Conservation (phyloP, 2,329 filamentous ascomycete genomes). For the Aspergillus alliaceus region DNA sequence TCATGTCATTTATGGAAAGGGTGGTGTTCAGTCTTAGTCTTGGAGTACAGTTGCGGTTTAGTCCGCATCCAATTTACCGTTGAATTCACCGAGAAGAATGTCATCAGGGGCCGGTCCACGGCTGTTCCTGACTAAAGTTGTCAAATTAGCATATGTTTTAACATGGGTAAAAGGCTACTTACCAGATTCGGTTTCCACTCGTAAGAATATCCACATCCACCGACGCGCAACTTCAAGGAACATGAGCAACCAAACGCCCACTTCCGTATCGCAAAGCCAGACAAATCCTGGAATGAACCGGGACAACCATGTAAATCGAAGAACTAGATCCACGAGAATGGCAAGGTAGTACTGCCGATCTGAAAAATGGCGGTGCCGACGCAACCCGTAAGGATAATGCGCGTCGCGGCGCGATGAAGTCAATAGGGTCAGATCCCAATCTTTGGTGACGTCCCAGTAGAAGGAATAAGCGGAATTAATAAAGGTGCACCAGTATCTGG, state of each 20-base stretch:
- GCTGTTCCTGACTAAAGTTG: constrained; percentile 51
- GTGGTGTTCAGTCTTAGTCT: not conserved
- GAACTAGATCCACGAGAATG: constrained; percentile 72
- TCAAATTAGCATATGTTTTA: constrained; percentile 6
- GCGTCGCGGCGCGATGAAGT: constrained; percentile 59
- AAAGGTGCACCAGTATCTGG: constrained; percentile 70
- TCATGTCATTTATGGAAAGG: constrained; percentile 16
- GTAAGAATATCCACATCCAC: constrained; percentile 97
- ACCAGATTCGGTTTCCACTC: constrained; percentile 91
- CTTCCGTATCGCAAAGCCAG: constrained; percentile 82
- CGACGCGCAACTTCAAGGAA: constrained; percentile 81
- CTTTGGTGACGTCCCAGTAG: constrained; percentile 95
- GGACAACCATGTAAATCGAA: constrained; percentile 88
- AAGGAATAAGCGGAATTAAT: constrained; percentile 93
- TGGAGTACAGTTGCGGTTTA: constrained; percentile 20
- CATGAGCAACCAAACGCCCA: constrained; percentile 84
- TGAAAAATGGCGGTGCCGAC: constrained; percentile 71
- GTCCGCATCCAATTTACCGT: constrained; percentile 65
- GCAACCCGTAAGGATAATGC: constrained; percentile 74
- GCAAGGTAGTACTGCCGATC: constrained; percentile 78
- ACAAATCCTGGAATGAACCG: constrained; percentile 82
- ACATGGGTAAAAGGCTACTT: constrained; percentile 35
- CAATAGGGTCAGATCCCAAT: constrained; percentile 93
- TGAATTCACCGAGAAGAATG: constrained; percentile 72
- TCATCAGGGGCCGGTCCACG: constrained; percentile 63